Evolutionary conservation across 2,329 filamentous ascomycete genomes (phyloP), one percentile per base, ranked within the genome.

Genomic region (Albifimbria verrucaria): DNA sequence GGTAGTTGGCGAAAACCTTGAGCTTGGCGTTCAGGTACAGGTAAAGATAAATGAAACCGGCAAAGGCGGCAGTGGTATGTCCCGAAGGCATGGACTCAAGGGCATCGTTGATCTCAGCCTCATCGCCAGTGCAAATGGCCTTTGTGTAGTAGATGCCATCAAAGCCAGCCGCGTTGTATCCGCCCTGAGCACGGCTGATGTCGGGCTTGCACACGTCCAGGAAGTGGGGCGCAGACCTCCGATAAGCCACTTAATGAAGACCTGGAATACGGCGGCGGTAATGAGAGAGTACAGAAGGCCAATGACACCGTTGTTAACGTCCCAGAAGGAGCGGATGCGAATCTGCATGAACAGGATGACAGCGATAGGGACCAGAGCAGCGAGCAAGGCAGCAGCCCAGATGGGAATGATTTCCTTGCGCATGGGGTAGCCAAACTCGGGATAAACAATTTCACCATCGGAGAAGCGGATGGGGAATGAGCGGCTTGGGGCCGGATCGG

Each of bases 1-100:
- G 87, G 65, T 88, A 87, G 73, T 89, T 87, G 57, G 81, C 74
- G 61, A 85, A 90, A 52, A 90, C 80, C 76, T 90, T 91, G 59
- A 92, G 77, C 73, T 91, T 91, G 47, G 86, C 88, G 67, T 91
- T 91, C 44, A 92, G 80, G 72, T 90, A 92, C 2, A 91, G 74
- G 59, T 79, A 87, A 3, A 91, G 72, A 64, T 82, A 91, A 21
- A 89, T 77, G 60, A 89, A 87, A 5, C 86, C 87, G 0, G 85
- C 86, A 54, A 90, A 90, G 0, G 86, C 87, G 1, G 87, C 87
- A 0, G 87, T 89, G 5, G 85, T 85, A 68, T 92, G 88, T 1
- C 89, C 89, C 1, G 82, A 87, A 0, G 88, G 88, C 68, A 92
- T 86, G 0, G 83, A 86, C 64, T 89, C 85, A 0, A 91, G 76